Evolutionary conservation across 1,284 basidiomycete species (phyloP), one percentile per base, ranked within the genome.

Genomic region (Athelia sp.): DNA sequence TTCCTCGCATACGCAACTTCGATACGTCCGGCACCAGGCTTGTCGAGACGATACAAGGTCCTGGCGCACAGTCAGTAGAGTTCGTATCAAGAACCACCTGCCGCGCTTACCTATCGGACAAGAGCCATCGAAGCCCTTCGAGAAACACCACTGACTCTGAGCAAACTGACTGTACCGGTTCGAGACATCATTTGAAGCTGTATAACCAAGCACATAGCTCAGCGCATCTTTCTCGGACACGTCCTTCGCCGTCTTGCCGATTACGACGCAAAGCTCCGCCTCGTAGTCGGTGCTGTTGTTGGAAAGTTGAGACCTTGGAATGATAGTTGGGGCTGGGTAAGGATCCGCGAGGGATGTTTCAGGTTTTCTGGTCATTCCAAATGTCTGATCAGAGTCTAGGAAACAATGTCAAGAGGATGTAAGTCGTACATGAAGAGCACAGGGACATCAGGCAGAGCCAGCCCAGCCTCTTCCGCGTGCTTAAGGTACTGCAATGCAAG

Each of bases 211-310:
- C 3, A 95, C 84, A 56, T 92, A 90, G 58, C 90, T 81, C 46
- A 93, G 68, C 0, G 92, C 91, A 3, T 93, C 78, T 0, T 72
- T 76, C 57, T 87, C 85, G 0, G 76, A 73, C 8, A 94, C 90
- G 58, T 95, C 70, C 69, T 86, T 89, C 44, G 87, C 86, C 0
- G 80, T 63, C 59, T 86, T 88, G 17, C 90, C 90, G 43, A 96
- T 90, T 50, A 96, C 85, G 54, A 95, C 78, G 32, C 82, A 88
- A 13, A 97, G 70, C 60, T 97, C 93, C 44, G 90, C 85, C 63
- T 97, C 93, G 61, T 93, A 96, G 66, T 97, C 93, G 0, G 90
- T 79, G 2, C 86, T 70, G 56, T 89, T 13, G 26, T 84, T 74
- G 1, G 83, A 75, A 21, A 90, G 90, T 57, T 85, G 79, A 1